Evolutionary conservation across 108 stramenopile species (phyloP), one percentile per base, ranked within the genome.

Genomic region (Fistulifera pelliculosa): DNA sequence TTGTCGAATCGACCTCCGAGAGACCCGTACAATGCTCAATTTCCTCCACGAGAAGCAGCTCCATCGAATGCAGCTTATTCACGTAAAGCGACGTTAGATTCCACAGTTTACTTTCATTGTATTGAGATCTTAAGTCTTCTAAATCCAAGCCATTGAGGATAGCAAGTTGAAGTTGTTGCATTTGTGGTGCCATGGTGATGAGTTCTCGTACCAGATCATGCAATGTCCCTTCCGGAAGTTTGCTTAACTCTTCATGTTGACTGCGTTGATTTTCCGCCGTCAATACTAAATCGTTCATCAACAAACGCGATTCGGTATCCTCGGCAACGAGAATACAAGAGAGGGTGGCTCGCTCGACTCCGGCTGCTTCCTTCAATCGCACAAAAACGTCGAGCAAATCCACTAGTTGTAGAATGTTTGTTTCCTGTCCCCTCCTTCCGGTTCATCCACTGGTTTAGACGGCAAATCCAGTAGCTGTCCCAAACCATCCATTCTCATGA

Each of bases 231-330:
- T 61, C 14, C 49, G 61, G 75, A 0, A 82, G 62, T 24, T 72
- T 27, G 49, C 67, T 56, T 27, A 85, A 42, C 17, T 65, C 54
- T 40, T 52, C 27, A 17, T 76, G 41, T n/a, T 80, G 69, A 27
- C 51, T 58, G n/a, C 67, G 61, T 27, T 85, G 83, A 64, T 80
- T 85, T 58, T 80, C 83, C 1, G 75, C 79, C 22, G 77, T 76
- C 51, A 85, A 54, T 21, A 85, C 76, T 50, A 85, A 49, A 58
- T 85, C 83, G 31, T 68, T 80, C 18, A 74, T 50, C 38, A 85
- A 53, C 24, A 80, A 44, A 22, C 38, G 66, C 14, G 62, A 42
- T 52, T 62, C 28, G n/a, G 56, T 52, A 1, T 41, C 45, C 19
- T 45, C 44, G 41, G 48, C 58, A 15, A 69, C 75, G 47, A 86